These are phyloP conservation scores for Glycyrrhiza uralensis DNA, from an alignment of 306 rosid genomes.

Conservation along the genomic window DNA sequence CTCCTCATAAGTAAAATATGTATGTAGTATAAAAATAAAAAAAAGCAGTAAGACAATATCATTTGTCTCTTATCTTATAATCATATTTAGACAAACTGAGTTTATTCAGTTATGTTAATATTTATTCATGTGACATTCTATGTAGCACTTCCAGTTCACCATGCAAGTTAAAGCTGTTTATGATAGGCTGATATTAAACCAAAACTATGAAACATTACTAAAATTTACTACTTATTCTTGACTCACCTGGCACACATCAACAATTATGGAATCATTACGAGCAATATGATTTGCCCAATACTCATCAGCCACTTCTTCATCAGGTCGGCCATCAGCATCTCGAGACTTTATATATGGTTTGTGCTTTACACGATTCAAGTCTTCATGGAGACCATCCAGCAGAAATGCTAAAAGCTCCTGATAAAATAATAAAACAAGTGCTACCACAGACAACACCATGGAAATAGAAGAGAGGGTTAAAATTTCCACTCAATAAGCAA, in stretches of 20 bases:
- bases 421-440: slow-evolving; percentile 31
- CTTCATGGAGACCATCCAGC: slow-evolving; percentile 98
- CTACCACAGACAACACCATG: slow-evolving; percentile 21
- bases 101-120: neutral
- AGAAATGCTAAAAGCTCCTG: slow-evolving; percentile 99
- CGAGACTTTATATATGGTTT: slow-evolving; percentile 90
- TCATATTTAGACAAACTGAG: neutral
- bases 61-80: neutral
- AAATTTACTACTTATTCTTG: neutral
- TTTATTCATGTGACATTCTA: neutral
- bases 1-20: no score
- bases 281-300: slow-evolving; percentile 99
- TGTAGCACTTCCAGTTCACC: slow-evolving; percentile 2
- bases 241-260: slow-evolving; percentile 97
- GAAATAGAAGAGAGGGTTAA: neutral
- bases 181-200: slow-evolving; percentile 13
- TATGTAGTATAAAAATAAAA: neutral
- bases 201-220: neutral
- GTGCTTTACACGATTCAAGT: slow-evolving; percentile 92
- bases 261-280: slow-evolving; percentile 96
- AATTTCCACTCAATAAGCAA: slow-evolving; percentile 20
- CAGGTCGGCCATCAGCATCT: slow-evolving; percentile 98
- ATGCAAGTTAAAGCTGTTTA: slow-evolving; percentile 14
- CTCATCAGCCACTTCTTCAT: slow-evolving; percentile 98
- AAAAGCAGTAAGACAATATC: neutral